Evolutionary conservation across 345 rosid genomes (phyloP).

Genomic region (Aethionema arabicum): DNA sequence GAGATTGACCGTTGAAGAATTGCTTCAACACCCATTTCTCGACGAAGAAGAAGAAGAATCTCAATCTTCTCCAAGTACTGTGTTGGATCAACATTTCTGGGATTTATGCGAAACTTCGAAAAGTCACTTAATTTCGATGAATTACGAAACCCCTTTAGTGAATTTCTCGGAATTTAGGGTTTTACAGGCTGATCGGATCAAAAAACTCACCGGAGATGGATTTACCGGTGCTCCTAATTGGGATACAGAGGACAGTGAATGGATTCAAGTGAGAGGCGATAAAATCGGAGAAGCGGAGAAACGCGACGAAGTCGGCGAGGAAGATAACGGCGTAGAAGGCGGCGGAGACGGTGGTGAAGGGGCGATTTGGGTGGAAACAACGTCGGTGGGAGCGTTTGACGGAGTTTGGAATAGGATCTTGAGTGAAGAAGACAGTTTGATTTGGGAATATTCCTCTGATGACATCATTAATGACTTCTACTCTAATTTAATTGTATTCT

Average conservation of each 20-base stretch:
- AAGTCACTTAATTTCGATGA: conserved; percentile 31
- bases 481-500: conserved; percentile 4
- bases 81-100: conserved; percentile 74
- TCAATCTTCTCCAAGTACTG: conserved; percentile 59
- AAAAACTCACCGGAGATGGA: conserved; percentile 36
- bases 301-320: conserved; percentile 22
- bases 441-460: conserved; percentile 38
- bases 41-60: conserved; percentile 22
- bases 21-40: conserved; percentile 71
- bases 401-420: conserved; percentile 32
- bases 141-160: conserved; percentile 24
- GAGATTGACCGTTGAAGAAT: conserved; percentile 58
- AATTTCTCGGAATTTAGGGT: conserved; percentile 10
- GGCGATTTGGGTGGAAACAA: conserved; percentile 21
- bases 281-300: conserved; percentile 29
- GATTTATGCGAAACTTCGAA: conserved; percentile 42
- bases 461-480: conserved; percentile 8
- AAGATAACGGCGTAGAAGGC: too few relatives aligned
- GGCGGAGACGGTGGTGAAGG: conserved; percentile 13
- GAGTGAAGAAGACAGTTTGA: conserved; percentile 40
- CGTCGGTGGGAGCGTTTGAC: conserved; percentile 20
- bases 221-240: conserved; percentile 31
- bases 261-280: conserved; percentile 68
- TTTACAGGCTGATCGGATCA: conserved; percentile 46
- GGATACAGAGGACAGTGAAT: conserved; percentile 43